Conservation (phyloP, 495 filamentous ascomycete genomes). For the Glutinoglossum americanum region DNA sequence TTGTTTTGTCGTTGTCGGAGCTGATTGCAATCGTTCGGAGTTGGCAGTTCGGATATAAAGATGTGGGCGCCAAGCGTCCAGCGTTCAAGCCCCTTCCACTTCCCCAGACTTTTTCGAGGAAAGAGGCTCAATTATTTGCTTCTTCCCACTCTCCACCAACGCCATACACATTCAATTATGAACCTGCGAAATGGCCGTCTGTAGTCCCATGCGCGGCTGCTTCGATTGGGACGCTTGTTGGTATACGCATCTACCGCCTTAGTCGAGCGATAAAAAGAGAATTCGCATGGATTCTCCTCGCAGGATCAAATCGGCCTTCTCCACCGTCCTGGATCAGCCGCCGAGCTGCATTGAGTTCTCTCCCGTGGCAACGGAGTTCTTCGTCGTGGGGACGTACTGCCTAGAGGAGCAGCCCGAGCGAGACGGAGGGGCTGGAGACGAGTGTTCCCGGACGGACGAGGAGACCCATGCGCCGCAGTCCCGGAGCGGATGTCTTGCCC, state of each 20-base stretch:
- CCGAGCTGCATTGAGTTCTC: constrained; percentile 43
- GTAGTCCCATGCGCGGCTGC: no score
- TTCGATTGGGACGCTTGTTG: no score
- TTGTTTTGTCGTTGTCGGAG: neutral
- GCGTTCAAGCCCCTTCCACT: no score
- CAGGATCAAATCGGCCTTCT: neutral
- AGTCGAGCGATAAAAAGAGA: neutral
- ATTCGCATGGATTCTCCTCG: neutral
- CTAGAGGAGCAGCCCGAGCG: constrained; percentile 30
- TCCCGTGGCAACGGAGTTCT: constrained; percentile 36
- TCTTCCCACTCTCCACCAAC: no score
- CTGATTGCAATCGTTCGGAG: no score
- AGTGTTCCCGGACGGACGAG: constrained; percentile 10
- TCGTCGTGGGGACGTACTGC: constrained; percentile 74
- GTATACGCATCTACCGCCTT: neutral
- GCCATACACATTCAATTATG: neutral
- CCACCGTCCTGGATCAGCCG: neutral
- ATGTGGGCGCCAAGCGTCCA: no score
- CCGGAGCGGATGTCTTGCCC: constrained; percentile 49
- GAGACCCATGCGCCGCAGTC: constrained; percentile 23
- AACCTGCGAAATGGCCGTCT: neutral
- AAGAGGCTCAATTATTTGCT: no score
- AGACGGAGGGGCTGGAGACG: constrained; percentile 8
- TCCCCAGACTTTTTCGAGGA: no score
- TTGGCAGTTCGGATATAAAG: no score